Percentiles rank a stretch among this genome's conserved stretches.
Conservation (phyloP, 257 asterid genomes). For the Paraleonurus japonicus region DNA sequence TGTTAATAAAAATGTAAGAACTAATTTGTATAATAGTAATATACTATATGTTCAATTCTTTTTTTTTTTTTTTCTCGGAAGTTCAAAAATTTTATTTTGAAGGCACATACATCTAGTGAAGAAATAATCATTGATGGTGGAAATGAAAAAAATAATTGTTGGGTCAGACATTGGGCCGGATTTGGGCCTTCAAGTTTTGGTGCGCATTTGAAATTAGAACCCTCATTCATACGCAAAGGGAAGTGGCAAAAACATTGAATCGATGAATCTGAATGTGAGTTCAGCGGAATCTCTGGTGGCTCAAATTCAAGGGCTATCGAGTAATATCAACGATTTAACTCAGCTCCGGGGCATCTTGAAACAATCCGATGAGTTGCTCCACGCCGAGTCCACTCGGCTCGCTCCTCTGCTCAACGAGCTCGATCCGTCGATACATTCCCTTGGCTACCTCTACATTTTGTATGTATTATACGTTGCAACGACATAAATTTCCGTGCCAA, state of each 20-base stretch:
- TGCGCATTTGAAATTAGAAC: background rate
- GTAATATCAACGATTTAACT: constrained; percentile 45
- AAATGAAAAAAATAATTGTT: background rate
- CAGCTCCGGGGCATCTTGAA: constrained; percentile 68
- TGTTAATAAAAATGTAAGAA: background rate
- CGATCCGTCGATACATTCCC: constrained; percentile 71
- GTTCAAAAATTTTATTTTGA: background rate
- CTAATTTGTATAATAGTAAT: too few relatives aligned
- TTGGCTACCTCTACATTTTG: constrained; percentile 80
- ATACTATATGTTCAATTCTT: too few relatives aligned
- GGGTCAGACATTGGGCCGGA: background rate
- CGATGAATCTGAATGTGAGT: constrained; percentile 67
- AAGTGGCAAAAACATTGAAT: background rate
- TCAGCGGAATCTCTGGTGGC: constrained; percentile 70
- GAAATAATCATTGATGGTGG: too few relatives aligned
- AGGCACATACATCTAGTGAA: too few relatives aligned
- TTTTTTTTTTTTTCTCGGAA: too few relatives aligned
- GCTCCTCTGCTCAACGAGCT: constrained; percentile 63
- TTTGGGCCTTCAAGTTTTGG: constrained; percentile 6
- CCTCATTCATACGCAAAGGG: background rate
- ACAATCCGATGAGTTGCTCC: constrained; percentile 71
- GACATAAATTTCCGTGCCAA: background rate
- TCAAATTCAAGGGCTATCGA: constrained; percentile 77
- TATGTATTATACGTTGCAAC: constrained; percentile 23
- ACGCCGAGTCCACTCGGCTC: constrained; percentile 53